Evolutionary conservation across 768 basidiomycete genomes (phyloP), one percentile per base, ranked within the genome.

Genomic region (Tricholoma flavovirens): DNA sequence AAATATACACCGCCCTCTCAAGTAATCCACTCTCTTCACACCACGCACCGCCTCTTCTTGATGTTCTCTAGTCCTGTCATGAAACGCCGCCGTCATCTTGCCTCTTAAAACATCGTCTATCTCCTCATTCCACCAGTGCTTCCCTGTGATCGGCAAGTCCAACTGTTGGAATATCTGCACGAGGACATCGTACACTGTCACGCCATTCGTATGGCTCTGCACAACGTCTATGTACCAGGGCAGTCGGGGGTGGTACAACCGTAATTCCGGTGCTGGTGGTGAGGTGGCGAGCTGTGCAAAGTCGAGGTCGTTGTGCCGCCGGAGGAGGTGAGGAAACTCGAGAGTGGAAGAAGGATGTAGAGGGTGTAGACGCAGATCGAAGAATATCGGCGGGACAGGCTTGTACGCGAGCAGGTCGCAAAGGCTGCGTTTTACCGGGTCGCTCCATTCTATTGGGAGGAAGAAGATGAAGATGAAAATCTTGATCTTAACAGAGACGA

Each of bases 141-240:
- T 64, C 19, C 71, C 71, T 10, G 69, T 65, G 50, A 88, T 83
- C 7, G 69, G 75, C 49, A 64, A 68, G 52, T 71, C 67, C 46
- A 87, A 72, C 49, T 75, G 71, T 21, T 51, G 54, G 51, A 72
- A 77, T 46, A 86, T 66, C 56, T 79, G 76, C 30, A 60, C 56
- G 51, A 87, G 68, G 14, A 88, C 71, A 57, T 87, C 83, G 32
- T 70, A 69, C 2, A 88, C 69, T 5, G 83, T 83, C 53, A 87
- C 74, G n/a, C 84, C 85, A 21, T 78, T 69, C 2, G 76, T 74
- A 40, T 77, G 73, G 7, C 66, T 66, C 38, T 76, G 67, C 21
- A 64, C 62, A 15, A 86, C 71, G 59, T 87, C 86, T 65, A 88
- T 77, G 67, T 80, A 84, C 87, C 87, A 88, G 0, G 87, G 86